phyloP scores from a whole-genome alignment of 345 rosid species.

The Sapria himalayana region DNA sequence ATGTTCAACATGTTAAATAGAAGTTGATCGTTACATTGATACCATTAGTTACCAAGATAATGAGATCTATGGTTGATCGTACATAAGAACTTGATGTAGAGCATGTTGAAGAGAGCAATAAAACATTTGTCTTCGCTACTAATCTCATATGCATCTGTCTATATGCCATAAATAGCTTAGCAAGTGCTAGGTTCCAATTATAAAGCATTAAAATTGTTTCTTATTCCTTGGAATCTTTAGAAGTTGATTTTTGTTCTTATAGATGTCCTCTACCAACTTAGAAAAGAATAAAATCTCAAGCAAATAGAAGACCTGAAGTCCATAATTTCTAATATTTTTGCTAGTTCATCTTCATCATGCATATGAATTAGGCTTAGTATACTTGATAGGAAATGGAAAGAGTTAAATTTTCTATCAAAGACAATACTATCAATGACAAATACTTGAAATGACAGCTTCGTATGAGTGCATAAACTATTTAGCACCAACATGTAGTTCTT shows the following conservation, averaged over 20 bases:
- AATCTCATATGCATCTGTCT: too few relatives aligned
- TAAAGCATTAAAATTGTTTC: constrained; percentile 27
- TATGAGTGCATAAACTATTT: constrained; percentile 40
- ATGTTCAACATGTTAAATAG: too few relatives aligned
- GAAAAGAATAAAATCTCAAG: constrained; percentile 14
- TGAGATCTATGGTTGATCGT: too few relatives aligned
- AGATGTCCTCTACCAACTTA: constrained; percentile 15
- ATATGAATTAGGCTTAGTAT: constrained; percentile 31
- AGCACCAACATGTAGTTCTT: constrained; percentile 39
- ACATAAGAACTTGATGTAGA: too few relatives aligned
- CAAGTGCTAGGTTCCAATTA: constrained; percentile 24
- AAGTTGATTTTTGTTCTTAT: constrained; percentile 24
- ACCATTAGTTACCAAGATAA: too few relatives aligned
- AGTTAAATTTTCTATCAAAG: constrained; percentile 31
- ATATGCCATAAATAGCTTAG: too few relatives aligned
- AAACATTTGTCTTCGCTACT: too few relatives aligned
- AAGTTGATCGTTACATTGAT: too few relatives aligned
- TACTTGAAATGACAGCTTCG: constrained; percentile 33
- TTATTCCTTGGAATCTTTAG: constrained; percentile 26
- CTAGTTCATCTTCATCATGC: constrained; percentile 13
- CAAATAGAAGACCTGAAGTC: constrained; percentile 14
- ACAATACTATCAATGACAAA: constrained; percentile 34
- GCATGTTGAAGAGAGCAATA: too few relatives aligned
- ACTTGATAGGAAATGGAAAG: constrained; percentile 38
- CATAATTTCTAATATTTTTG: constrained; percentile 14